Evolutionary conservation across 2,329 filamentous ascomycete genomes (phyloP), one percentile per base, ranked within the genome.

Genomic region (Ophiostoma sp.): DNA sequence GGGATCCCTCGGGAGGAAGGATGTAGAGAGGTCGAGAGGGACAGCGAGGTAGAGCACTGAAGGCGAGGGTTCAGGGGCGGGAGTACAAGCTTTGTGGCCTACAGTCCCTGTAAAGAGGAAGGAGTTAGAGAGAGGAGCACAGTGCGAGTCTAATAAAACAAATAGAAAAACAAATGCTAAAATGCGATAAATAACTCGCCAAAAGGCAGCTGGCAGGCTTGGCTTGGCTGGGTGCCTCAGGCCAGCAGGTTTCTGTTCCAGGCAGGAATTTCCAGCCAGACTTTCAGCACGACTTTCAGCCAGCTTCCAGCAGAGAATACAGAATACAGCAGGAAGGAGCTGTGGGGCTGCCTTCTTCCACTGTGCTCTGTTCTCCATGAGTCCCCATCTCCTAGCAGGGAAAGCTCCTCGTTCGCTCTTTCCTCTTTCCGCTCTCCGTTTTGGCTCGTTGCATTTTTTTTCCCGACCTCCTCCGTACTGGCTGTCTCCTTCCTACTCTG

Each of bases 381-480:
- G 52, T 57, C n/a, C 23, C 44, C 44, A 20, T 39, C 36, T 39
- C 36, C 44, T 5, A 57, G n/a, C 69, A 73, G 71, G 71, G 72
- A 67, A 72, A 73, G 72, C 73, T 73, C 72, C 73, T 48, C 69
- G 70, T 73, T 57, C 52, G 60, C 60, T 64, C 60, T 48, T 48
- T 48, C 44, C 44, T 48, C 44, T 48, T 64, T 64, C 60, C 60
- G 60, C 52, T 62, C 33, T 74, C 72, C 70, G 66, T 67, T 74
- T 72, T 70, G 72, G 72, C 73, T 72, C 65, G 72, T 72, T 69
- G 70, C 69, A 71, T 72, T 73, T 74, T 74, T 73, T 74, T 74
- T 73, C 71, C 73, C 73, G 73, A 73, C 72, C 71, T 72, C 70
- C 73, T 74, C 73, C 72, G 73, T 69, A 73, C 31, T 69, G 64